Evolutionary conservation across 306 rosid genomes (phyloP), one percentile per base, ranked within the genome.

Genomic region (Vigna reflexopilosa): DNA sequence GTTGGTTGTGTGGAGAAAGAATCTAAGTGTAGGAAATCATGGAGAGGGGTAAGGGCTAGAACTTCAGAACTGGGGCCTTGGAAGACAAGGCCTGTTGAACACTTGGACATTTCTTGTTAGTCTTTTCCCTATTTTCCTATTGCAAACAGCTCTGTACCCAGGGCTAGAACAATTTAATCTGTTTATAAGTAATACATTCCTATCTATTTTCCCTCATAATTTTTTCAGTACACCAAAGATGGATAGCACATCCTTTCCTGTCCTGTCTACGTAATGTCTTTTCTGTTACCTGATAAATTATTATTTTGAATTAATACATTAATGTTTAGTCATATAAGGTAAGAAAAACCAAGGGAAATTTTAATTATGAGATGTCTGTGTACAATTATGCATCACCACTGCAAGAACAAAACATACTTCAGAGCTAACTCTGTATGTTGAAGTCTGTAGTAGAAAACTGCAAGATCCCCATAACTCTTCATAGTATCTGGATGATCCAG

Each of bases 391-490:
- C n/a, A 77, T 70, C 56, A 73, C 56, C 67, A 80, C 30, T 34
- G 67, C 67, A 72, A 68, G 56, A 75, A 69, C n/a, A 84, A 76
- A 47, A 50, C 94, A 36, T 90, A 93, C 97, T 90, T 93, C 70
- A 93, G 92, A 78, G 98, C 98, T 74, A 93, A 77, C 89, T 93
- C 94, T 5, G 96, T 90, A 57, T 93, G 94, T 77, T 93, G 96
- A 83, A 89, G 96, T 72, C 98, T 81, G 86, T 93, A 93, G 74
- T 93, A 93, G 86, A 93, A 93, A 75, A 90, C 98, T 49, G 98
- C 96, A 82, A 93, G 95, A 80, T 93, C 96, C 67, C 98, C 98
- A 77, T 90, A 93, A 78, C 98, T 93, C 89, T 93, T 93, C 96
- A 90, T 93, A 12, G 98, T 93, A 84, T 93, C 97, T 66, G 97